Evolutionary conservation across 2,329 filamentous ascomycete species (phyloP), one percentile per base, ranked within the genome.

Genomic region (Fusarium sacchari): DNA sequence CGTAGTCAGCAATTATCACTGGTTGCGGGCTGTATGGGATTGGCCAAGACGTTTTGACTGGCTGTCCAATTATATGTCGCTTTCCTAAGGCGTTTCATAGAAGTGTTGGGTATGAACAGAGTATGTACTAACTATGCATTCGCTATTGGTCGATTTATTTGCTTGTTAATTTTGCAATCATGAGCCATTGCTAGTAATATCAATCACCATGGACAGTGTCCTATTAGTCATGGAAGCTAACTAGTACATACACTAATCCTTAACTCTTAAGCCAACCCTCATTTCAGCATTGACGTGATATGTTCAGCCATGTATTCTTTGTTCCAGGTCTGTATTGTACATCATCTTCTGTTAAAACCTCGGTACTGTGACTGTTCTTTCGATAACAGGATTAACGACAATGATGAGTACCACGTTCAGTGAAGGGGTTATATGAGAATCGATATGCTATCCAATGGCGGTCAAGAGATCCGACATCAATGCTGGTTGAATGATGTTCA

Each of bases 201-300:
- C 2, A 5, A 24, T 10, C 47, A 3, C 20, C 5, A 49, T 13
- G 11, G 0, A 3, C 14, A 18, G 3, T 9, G 12, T 34, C 8
- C 1, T 6, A 7, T 24, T 7, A 34, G 22, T 14, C 2, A n/a
- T 13, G n/a, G n/a, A 6, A 22, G n/a, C n/a, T 17, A 12, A 2
- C 1, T 8, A 22, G 1, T n/a, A 13, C 17, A 18, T n/a, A n/a
- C n/a, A n/a, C 3, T 13, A 32, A 12, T 2, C 0, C 28, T 32
- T 8, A 18, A 7, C 17, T 18, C 2, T n/a, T 15, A 12, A 17
- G 22, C 22, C 8, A 32, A 13, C 12, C 3, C 4, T 11, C 11
- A 18, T 13, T n/a, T 24, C 6, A 30, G 17, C 8, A 34, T 20
- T 20, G n/a, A 15, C 8, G 17, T 24, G 8, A 20, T 14, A 24